Evolutionary conservation across 1,139 yeast genomes (phyloP), one percentile per base, ranked within the genome.

Genomic region (Blastobotrys illinoisensis): DNA sequence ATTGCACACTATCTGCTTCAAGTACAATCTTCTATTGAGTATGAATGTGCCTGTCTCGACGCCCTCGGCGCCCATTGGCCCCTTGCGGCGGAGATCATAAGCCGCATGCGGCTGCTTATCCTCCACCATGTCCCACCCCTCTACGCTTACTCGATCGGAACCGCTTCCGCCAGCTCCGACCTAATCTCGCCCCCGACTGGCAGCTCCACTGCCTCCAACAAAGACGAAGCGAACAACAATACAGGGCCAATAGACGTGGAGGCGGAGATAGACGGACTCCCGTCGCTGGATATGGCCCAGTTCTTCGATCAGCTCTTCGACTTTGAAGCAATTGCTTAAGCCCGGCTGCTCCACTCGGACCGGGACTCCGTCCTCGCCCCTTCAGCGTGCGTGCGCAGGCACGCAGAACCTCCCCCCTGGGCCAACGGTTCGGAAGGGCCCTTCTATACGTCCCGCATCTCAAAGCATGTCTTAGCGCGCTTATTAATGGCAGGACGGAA

Each of bases 111-210:
- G 32, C 28, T 36, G 13, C 24, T 52, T 26, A 43, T 52, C 13
- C 16, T 52, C 20, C 32, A 36, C 13, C 36, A 48, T 47, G 44
- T 45, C 36, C 54, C 54, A 1, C 52, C 48, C 13, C 21, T 52
- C 16, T 51, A 36, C 44, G 47, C 54, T 21, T 20, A 44, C 20
- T 32, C 51, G 6, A 47, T 47, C n/a, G 51, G 50, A 4, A 44
- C 47, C n/a, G 26, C 13, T 24, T 5, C 46, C 19, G 16, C 14
- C 40, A 26, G 16, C 16, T 4, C 46, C 16, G 46, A n/a, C 24
- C 26, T 20, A 26, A 20, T 23, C 14, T 44, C 46, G 14, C 23
- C 26, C 16, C 24, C 24, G 40, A 21, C 40, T 40, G 24, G 19
- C 40, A 45, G 19, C 32, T 7, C 18, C 47, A 16, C 5, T 32